Conservation (phyloP, 192 early-diverging fungal species). For the Podila epigama region DNA sequence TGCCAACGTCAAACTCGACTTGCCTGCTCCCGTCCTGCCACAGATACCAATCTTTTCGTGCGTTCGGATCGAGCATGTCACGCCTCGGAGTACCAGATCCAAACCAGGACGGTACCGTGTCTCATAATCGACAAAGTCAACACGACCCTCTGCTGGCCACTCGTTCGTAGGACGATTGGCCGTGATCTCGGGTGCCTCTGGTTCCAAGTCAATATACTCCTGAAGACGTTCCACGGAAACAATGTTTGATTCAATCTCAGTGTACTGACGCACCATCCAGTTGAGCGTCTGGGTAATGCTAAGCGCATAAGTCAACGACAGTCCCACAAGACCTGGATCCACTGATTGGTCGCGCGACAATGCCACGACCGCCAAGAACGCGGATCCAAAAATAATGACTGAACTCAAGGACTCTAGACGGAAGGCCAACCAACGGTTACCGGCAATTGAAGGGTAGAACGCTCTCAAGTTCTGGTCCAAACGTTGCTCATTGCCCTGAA, state of each 20-base stretch:
- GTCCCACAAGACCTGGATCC: conserved; percentile 78
- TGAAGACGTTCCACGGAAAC: conserved; percentile 83
- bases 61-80: conserved; percentile 57
- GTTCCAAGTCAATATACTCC: conserved; percentile 82
- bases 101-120: conserved; percentile 84
- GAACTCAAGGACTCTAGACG: conserved; percentile 84
- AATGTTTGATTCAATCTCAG: conserved; percentile 87
- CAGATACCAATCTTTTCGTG: conserved; percentile 84
- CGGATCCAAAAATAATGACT: conserved; percentile 83
- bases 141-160: conserved; percentile 83
- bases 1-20: conserved; percentile 58
- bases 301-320: conserved; percentile 74
- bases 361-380: conserved; percentile 75
- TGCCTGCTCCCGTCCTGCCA: conserved; percentile 60
- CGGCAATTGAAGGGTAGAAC: conserved; percentile 77
- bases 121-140: conserved; percentile 81
- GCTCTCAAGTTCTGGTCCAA: conserved; percentile 84
- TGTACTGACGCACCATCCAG: conserved; percentile 88
- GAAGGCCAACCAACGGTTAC: conserved; percentile 77
- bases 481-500: conserved; percentile 68
- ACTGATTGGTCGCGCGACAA: conserved; percentile 59
- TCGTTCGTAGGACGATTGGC: conserved; percentile 57
- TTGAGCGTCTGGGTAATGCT: conserved; percentile 84
- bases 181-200: conserved; percentile 81
- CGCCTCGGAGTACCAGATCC: conserved; percentile 76